These are phyloP conservation scores for Paraphoma sp. DNA, from an alignment of 2,329 filamentous ascomycete genomes.

Conservation along the genomic window DNA sequence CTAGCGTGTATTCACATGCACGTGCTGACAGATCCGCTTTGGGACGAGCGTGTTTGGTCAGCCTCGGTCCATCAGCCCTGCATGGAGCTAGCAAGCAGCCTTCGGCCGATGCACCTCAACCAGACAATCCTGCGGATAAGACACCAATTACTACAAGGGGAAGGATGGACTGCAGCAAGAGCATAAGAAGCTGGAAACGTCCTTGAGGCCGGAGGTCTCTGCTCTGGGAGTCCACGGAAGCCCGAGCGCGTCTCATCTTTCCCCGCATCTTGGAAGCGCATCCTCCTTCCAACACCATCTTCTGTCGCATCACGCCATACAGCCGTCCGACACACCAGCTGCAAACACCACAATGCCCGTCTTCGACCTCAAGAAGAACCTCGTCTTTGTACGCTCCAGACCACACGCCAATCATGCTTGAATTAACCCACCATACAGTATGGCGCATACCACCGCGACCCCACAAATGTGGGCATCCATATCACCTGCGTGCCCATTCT, in stretches of 20 bases:
- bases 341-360: constrained; percentile 24
- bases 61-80: constrained; percentile 10
- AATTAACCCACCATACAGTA: constrained; percentile 61
- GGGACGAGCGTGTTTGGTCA: not conserved
- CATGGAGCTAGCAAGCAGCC: constrained; percentile 2
- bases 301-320: not conserved
- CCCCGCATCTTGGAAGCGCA: not conserved
- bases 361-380: constrained; percentile 44
- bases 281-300: not conserved
- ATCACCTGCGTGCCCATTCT: constrained; percentile 80
- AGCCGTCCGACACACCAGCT: not conserved
- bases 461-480: constrained; percentile 79
- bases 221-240: not conserved
- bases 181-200: not conserved
- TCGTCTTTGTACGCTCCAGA: constrained; percentile 33
- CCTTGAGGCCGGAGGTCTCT: not conserved
- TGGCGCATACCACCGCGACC: constrained; percentile 81
- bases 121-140: not conserved
- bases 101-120: constrained; percentile 1
- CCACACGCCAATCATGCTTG: not conserved
- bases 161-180: not conserved
- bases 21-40: not conserved
- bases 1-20: not conserved
- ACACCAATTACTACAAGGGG: not conserved
- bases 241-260: not conserved